Evolutionary conservation across 306 rosid species (phyloP).

Genomic region (Sicyos edulis): DNA sequence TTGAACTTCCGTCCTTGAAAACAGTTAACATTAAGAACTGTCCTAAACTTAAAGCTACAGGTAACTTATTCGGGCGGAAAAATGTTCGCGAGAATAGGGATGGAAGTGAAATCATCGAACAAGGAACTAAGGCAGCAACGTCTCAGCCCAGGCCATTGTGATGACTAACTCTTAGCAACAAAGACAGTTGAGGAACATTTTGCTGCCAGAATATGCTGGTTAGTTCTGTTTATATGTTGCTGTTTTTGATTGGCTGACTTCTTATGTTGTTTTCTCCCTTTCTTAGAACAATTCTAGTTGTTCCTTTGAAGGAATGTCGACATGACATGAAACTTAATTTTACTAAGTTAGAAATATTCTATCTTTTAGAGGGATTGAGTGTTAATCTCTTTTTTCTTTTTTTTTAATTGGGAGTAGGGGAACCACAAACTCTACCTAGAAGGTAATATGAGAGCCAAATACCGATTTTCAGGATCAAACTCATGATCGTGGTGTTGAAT

Average conservation of each 20-base stretch:
- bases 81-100: too few species aligned
- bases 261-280: background rate
- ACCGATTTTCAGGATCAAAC: too few species aligned
- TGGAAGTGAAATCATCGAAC: too few species aligned
- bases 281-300: background rate
- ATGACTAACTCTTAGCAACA: background rate
- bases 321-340: too few species aligned
- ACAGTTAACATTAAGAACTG: slow-evolving; percentile 22
- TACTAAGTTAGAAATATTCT: too few species aligned
- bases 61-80: too few species aligned
- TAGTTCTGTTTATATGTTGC: background rate
- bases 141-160: background rate
- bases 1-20: background rate
- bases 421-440: too few species aligned
- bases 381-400: too few species aligned
- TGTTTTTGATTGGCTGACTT: background rate
- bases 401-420: too few species aligned
- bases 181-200: background rate
- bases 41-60: slow-evolving; percentile 15
- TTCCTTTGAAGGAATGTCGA: background rate
- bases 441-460: too few species aligned
- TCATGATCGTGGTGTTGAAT: too few species aligned
- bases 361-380: too few species aligned
- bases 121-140: background rate
- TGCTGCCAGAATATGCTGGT: background rate